Conservation (phyloP, 176 grass and related monocot species). For the Guadua angustifolia region DNA sequence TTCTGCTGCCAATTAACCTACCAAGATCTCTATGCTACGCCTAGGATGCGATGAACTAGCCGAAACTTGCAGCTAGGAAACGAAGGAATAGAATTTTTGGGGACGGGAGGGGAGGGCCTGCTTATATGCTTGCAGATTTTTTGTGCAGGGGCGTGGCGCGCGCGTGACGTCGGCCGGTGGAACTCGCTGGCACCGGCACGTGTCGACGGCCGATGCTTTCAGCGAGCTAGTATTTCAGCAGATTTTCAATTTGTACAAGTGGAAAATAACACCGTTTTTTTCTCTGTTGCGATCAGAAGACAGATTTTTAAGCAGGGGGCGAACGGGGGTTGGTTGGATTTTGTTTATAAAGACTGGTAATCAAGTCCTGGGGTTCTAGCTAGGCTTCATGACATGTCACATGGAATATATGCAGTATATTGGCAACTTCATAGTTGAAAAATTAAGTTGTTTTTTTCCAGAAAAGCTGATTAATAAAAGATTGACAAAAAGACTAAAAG, state of each 20-base stretch:
- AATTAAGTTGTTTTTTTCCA: background rate
- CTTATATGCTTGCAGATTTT: slow-evolving; percentile 64
- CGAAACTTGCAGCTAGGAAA: slow-evolving; percentile 34
- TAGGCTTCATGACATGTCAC: background rate
- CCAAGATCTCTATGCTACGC: background rate
- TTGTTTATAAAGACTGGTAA: background rate
- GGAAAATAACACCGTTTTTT: background rate
- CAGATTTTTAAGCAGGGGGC: background rate
- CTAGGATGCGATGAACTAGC: background rate
- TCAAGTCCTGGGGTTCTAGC: background rate
- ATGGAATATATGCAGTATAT: background rate
- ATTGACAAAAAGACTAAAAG: background rate
- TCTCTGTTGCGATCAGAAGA: background rate
- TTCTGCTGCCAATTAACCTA: background rate
- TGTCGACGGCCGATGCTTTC: slow-evolving; percentile 10
- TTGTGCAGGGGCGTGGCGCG: background rate
- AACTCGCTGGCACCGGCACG: slow-evolving; percentile 41
- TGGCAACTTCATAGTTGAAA: background rate
- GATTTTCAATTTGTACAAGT: background rate
- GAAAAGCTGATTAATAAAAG: background rate
- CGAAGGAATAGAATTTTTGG: slow-evolving; percentile 62
- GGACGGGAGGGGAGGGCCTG: slow-evolving; percentile 47
- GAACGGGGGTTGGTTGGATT: background rate
- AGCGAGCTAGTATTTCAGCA: background rate
- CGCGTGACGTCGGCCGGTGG: slow-evolving; percentile 14